Base-by-base conservation (phyloP, 345 rosid genomes). In the Schrenkiella parvula region DNA sequence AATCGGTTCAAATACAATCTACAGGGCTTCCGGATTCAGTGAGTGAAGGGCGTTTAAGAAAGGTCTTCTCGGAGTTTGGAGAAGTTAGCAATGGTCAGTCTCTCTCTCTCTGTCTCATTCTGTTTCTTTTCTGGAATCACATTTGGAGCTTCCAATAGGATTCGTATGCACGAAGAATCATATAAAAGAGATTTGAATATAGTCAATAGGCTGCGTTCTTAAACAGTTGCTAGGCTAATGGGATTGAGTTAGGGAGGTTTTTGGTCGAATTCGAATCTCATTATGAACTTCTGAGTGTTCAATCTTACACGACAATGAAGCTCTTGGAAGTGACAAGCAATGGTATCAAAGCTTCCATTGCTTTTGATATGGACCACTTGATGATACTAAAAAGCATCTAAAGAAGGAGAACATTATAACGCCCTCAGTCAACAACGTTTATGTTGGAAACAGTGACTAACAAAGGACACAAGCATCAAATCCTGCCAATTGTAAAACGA, bases 21-120 rank as follows among this genome's bases (percentile, higher is more conserved):
- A 70, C 74, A 82, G 90, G 90, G 35, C 35, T 86, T 74, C 52
- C 90, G 5, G 76, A 65, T 37, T 83, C 90, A 66, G 84, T 79
- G 37, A 72, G 81, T 0, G 89, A 81, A 82, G 85, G 85, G 22
- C 82, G 77, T 14, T 66, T 86, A 73, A 81, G 66, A 80, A 83
- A 64, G 58, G 82, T 51, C 26, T 84, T 86, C 79, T 80, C 80
- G 0, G 82, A 75, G 31, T 84, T 77, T 72, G 90, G 89, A 66
- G 73, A 82, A 64, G 83, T 86, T 59, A 70, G 56, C 68, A 80
- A 64, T 61, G 88, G 90, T 86, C 48, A 68, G 52, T 28, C 41
- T 50, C 21, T 31, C 46, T 53, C 43, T 42, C 19, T 3, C 37
- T 54, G 25, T 29, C 39, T 19, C 41, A 11, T 18, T 14, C 26